phyloP scores from a whole-genome alignment of 2,329 filamentous ascomycete genomes.

The Aspergillus neotritici region DNA sequence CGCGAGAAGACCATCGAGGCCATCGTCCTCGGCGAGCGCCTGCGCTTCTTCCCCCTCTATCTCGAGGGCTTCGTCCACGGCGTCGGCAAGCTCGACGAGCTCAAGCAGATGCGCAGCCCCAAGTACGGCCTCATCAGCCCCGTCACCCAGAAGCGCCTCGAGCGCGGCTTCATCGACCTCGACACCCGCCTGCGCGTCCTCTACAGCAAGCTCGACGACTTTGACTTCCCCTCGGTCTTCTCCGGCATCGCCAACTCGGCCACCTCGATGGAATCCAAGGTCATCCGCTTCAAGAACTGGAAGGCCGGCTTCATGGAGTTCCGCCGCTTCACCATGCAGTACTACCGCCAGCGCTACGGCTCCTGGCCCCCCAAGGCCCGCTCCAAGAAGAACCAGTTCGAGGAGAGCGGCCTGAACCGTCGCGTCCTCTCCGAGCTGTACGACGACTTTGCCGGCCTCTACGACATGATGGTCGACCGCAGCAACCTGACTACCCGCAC shows the following conservation, averaged over 20 bases:
- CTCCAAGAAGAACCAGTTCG: slow-evolving; percentile 86
- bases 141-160: slow-evolving; percentile 70
- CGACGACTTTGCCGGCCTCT: slow-evolving; percentile 76
- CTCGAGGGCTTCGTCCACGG: slow-evolving; percentile 89
- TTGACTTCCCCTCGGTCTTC: slow-evolving; percentile 87
- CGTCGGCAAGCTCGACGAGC: slow-evolving; percentile 73
- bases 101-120: slow-evolving; percentile 62
- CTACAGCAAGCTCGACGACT: slow-evolving; percentile 70
- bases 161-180: slow-evolving; percentile 75
- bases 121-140: slow-evolving; percentile 65
- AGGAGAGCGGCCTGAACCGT: slow-evolving; percentile 79
- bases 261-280: slow-evolving; percentile 67
- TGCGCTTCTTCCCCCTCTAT: slow-evolving; percentile 77
- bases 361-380: slow-evolving; percentile 85
- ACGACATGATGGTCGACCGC: slow-evolving; percentile 82
- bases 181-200: slow-evolving; percentile 65
- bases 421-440: slow-evolving; percentile 77
- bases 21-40: slow-evolving; percentile 79
- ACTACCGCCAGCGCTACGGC: slow-evolving; percentile 65
- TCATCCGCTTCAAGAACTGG: slow-evolving; percentile 81
- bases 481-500: slow-evolving; percentile 70
- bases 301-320: slow-evolving; percentile 67
- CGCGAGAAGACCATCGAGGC: slow-evolving; percentile 85
- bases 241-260: slow-evolving; percentile 81
- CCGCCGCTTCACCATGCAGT: slow-evolving; percentile 64